These are phyloP conservation scores for Coniella vitis DNA, from an alignment of 2,329 filamentous ascomycete genomes.

Conservation along the genomic window DNA sequence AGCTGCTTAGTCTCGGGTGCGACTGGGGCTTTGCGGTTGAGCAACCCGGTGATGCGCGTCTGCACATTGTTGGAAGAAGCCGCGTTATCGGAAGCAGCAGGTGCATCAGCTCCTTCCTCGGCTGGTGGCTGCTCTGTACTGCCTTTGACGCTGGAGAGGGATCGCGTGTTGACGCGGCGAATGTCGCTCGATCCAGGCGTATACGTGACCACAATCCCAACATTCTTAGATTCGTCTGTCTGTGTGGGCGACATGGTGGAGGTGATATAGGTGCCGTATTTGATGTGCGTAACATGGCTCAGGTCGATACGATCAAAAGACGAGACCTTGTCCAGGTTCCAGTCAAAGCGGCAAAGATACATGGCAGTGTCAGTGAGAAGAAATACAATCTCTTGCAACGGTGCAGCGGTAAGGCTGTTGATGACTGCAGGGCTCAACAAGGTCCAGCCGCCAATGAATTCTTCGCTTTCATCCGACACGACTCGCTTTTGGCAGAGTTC, in stretches of 20 bases:
- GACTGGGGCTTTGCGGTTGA: conserved; percentile 30
- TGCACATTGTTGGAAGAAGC: conserved; percentile 15
- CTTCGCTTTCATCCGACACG: conserved; percentile 74
- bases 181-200: conserved; percentile 64
- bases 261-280: conserved; percentile 82
- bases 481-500: conserved; percentile 84
- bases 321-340: conserved; percentile 89
- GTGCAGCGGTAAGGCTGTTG: conserved; percentile 61
- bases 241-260: conserved; percentile 75
- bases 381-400: conserved; percentile 83
- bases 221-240: conserved; percentile 70
- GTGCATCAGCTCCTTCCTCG: background rate
- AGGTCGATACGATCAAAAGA: conserved; percentile 84
- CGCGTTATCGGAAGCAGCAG: background rate
- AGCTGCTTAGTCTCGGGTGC: conserved; percentile 33
- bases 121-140: conserved; percentile 6
- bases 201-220: conserved; percentile 78
- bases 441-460: conserved; percentile 85
- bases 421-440: conserved; percentile 68
- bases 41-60: conserved; percentile 33
- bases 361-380: conserved; percentile 78
- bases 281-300: conserved; percentile 63
- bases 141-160: conserved; percentile 49
- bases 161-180: conserved; percentile 77
- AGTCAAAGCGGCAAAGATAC: conserved; percentile 89